Base-by-base conservation (phyloP, 176 grass and related monocot species). In the Triticum dicoccoides region DNA sequence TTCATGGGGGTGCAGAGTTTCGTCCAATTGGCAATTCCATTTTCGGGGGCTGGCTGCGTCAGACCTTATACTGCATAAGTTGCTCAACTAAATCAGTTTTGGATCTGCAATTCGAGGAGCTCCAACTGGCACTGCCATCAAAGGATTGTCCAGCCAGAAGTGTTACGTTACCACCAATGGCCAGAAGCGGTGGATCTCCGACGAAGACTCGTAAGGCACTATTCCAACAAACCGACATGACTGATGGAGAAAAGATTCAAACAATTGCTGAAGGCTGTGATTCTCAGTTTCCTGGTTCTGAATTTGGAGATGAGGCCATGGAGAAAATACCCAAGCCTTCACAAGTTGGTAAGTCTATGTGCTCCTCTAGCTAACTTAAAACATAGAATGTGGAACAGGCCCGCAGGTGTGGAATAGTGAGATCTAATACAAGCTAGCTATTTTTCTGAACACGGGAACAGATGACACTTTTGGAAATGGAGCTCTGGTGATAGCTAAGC, bases 51-150 rank as follows among this genome's bases (percentile, higher is more conserved):
- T 20, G 86, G 39, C 52, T 89, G 24, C 88, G 54, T 23, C 81
- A 51, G 73, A 88, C 87, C 11, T 13, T 77, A 2, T 84, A 84
- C 82, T 98, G 92, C 73, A 21, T 68, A 45, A 64, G 69, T 44
- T 95, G 92, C 64, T 54, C 67, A 25, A 54, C 71, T 80, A 58
- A 33, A 79, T 91, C 85, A 20, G n/a, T 49, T 82, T 35, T 41
- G 4, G 51, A 76, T 67, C 85, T 88, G 41, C 5, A 64, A 23
- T 85, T 91, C 85, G 17, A 73, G 34, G 90, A 91, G 58, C 79
- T 98, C 76, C 91, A 85, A 64, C 33, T 89, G 18, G n/a, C 91
- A 24, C 76, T 96, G 79, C 84, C 92, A 83, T 78, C 96, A 63
- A 83, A 89, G 87, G 86, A 65, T 73, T 4, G 80, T 47, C 58